Evolutionary conservation across 345 rosid species (phyloP).

Genomic region (Linum usitatissimum): DNA sequence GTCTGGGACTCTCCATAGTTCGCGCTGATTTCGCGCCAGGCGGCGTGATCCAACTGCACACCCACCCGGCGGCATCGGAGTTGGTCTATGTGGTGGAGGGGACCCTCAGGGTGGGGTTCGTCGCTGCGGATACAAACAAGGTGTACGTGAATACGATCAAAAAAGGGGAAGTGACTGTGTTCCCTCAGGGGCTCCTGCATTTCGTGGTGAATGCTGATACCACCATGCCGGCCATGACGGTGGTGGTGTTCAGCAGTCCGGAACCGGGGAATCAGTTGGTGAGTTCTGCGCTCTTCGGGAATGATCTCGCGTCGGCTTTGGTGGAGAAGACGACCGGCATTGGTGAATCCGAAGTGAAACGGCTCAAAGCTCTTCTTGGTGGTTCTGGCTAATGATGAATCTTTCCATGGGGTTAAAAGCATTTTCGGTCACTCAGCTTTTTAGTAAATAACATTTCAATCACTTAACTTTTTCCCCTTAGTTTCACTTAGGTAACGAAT

Average conservation of each 20-base stretch:
- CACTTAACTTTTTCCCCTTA: too few species aligned
- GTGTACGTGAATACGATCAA: not conserved
- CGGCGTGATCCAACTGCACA: conserved; percentile 1
- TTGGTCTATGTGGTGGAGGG: not conserved
- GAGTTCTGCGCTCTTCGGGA: not conserved
- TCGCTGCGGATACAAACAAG: not conserved
- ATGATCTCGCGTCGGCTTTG: not conserved
- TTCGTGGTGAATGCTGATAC: not conserved
- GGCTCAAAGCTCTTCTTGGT: conserved; percentile 1
- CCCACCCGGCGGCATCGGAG: conserved; percentile 3
- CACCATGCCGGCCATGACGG: not conserved
- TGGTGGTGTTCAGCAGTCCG: not conserved
- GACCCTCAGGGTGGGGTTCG: not conserved
- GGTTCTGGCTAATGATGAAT: not conserved
- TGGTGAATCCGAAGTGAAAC: not conserved
- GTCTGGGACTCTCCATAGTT: conserved; percentile 3
- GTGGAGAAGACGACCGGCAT: not conserved
- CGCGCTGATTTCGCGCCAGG: not conserved
- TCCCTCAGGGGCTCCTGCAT: not conserved
- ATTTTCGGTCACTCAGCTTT: too few species aligned
- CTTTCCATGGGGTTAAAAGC: too few species aligned
- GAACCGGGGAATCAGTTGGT: not conserved
- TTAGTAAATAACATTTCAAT: too few species aligned
- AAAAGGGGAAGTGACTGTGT: not conserved
- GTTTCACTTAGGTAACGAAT: too few species aligned